Base-by-base conservation (phyloP, 768 basidiomycete species). In the Gymnopilus dilepis region DNA sequence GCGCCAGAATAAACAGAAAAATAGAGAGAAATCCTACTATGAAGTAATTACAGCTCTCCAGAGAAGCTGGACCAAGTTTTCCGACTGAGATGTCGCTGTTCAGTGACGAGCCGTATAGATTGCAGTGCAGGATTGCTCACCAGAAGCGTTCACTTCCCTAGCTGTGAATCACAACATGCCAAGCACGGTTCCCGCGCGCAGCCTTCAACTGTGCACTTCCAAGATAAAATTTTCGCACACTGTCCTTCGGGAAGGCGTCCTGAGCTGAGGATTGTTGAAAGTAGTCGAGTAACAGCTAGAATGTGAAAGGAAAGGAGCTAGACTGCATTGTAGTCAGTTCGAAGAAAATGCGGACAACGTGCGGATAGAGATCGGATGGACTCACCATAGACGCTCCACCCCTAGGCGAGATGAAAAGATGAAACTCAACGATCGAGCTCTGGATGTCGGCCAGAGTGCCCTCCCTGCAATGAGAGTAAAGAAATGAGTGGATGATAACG, bases 391-490 rank as follows among this genome's bases (percentile, higher is more conserved):
- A 30, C 28, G n/a, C 47, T 31, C 28, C 47, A 31, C 30, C 7
- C 47, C 47, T 50, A 50, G 47, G 47, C 47, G 47, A 50, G 30
- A 50, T 31, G 47, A 50, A 31, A 50, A 31, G 17, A 31, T 31
- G 28, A 50, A 50, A 50, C 47, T 22, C 7, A n/a, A 28, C 6
- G 47, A 50, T 50, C 47, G 47, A 38, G 22, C 33, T 21, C 30
- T 19, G 17, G 15, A 31, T 31, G 47, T 50, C 9, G 2, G 15
- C 17, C 28, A 28, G 47, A n/a, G 3, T n/a, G 17, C 47, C 13
- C 6, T 31, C 31, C 24, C 33, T 37, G n/a, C 26, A 15, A 22
- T 6, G 38, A 34, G 17, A 34, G 19, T 7, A n/a, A 58, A 48
- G 6, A 30, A 40, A 30, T 54, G 15, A 61, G 52, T 28, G 17